Conservation (phyloP, 2,329 filamentous ascomycete species). For the Tolypocladium pustulatum region DNA sequence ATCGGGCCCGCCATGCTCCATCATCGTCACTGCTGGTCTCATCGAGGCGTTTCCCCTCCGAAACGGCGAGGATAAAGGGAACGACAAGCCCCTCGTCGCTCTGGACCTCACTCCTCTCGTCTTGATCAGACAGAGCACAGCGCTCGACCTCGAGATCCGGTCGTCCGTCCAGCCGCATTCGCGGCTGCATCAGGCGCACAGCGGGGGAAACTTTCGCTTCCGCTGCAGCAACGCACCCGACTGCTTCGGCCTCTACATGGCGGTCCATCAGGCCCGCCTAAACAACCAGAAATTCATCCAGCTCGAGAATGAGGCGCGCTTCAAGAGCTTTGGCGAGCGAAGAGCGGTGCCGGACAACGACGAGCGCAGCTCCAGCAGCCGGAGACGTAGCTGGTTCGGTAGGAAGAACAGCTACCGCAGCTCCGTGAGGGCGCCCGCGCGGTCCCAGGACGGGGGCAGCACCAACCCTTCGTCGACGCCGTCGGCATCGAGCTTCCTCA, state of each 20-base stretch:
- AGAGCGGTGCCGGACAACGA: slow-evolving; percentile 34
- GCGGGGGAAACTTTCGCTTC: slow-evolving; percentile 76
- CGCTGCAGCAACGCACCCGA: slow-evolving; percentile 67
- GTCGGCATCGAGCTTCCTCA: slow-evolving; percentile 72
- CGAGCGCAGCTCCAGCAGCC: slow-evolving; percentile 34
- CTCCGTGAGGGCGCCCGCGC: slow-evolving; percentile 48
- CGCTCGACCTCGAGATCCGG: slow-evolving; percentile 86
- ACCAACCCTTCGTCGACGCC: slow-evolving; percentile 48
- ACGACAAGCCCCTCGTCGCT: slow-evolving; percentile 45
- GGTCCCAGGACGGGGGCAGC: slow-evolving; percentile 65
- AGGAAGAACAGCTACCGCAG: slow-evolving; percentile 56
- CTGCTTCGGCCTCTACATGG: slow-evolving; percentile 70
- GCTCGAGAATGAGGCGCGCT: slow-evolving; percentile 55
- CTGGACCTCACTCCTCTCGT: slow-evolving; percentile 88
- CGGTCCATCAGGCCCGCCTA: slow-evolving; percentile 81
- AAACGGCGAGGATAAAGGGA: slow-evolving; percentile 17
- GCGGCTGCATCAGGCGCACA: slow-evolving; percentile 51
- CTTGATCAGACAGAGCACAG: slow-evolving; percentile 79
- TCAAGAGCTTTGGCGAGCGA: slow-evolving; percentile 58
- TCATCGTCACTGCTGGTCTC: slow-evolving; percentile 46
- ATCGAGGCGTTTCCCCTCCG: slow-evolving; percentile 44
- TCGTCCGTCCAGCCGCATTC: slow-evolving; percentile 70
- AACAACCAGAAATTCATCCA: slow-evolving; percentile 83
- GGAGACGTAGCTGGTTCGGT: slow-evolving; percentile 47
- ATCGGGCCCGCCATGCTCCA: slow-evolving; percentile 37